These are phyloP conservation scores for Epichloe coenophiala DNA, from an alignment of 2,329 filamentous ascomycete species.

Conservation along the genomic window DNA sequence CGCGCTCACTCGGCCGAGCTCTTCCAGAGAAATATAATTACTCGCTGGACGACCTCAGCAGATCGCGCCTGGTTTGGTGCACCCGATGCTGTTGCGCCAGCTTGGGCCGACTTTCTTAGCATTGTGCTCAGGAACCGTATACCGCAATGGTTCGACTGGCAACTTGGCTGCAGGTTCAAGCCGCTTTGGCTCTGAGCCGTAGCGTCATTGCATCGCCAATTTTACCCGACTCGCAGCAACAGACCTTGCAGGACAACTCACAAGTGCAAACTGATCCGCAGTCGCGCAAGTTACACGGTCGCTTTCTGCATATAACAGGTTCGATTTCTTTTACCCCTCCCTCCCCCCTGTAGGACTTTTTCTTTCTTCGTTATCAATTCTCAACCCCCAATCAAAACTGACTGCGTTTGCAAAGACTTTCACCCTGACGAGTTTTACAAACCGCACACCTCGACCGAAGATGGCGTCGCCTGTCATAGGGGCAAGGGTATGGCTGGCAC, in stretches of 20 bases:
- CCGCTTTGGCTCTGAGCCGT: slow-evolving; percentile 12
- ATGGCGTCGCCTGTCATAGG: slow-evolving; percentile 63
- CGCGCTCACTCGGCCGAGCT: neutral
- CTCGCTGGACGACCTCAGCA: neutral
- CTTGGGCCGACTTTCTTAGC: neutral
- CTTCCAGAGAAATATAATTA: neutral
- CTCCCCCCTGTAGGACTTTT: neutral
- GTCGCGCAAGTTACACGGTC: slow-evolving; percentile 46
- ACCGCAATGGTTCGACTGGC: slow-evolving; percentile 13
- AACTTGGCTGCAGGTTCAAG: slow-evolving; percentile 17
- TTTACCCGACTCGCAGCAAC: slow-evolving; percentile 9
- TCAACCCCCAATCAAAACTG: neutral
- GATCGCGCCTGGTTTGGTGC: neutral
- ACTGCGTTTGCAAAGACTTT: slow-evolving; percentile 54
- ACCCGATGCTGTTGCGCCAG: neutral
- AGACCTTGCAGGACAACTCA: neutral
- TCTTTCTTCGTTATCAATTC: neutral
- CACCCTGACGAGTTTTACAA: slow-evolving; percentile 87
- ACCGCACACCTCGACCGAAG: slow-evolving; percentile 56
- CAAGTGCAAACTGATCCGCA: slow-evolving; percentile 8
- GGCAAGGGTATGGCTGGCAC: slow-evolving; percentile 62
- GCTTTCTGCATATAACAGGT: slow-evolving; percentile 86
- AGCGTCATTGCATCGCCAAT: slow-evolving; percentile 13
- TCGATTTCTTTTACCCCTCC: slow-evolving; percentile 16
- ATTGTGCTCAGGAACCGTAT: neutral